These are phyloP conservation scores for Neoarthrinium moseri DNA, from an alignment of 2,329 filamentous ascomycete genomes.

Conservation along the genomic window DNA sequence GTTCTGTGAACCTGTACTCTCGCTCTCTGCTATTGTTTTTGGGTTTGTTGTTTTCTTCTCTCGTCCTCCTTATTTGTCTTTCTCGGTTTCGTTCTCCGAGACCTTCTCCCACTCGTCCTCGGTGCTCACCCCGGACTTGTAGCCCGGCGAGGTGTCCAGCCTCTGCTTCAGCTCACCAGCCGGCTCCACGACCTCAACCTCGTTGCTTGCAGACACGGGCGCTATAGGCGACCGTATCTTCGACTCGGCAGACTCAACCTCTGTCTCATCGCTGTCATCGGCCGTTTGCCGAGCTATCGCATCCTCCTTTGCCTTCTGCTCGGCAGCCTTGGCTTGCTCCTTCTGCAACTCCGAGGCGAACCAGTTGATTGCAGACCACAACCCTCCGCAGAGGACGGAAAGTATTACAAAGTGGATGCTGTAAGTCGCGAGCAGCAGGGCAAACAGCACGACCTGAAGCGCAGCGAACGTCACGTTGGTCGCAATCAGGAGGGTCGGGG, in stretches of 20 bases:
- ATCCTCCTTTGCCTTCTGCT: constrained; percentile 37
- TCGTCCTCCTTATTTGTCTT: constrained; percentile 48
- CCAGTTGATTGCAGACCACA: constrained; percentile 98
- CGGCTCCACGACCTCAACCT: constrained; percentile 41
- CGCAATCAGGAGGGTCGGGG: constrained; percentile 81
- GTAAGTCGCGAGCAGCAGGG: constrained; percentile 76
- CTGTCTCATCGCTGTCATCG: constrained; percentile 47
- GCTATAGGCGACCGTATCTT: constrained; percentile 14
- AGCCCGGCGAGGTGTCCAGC: constrained; percentile 35
- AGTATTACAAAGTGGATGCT: constrained; percentile 88
- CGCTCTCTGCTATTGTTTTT: too few species aligned
- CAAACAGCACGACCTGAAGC: constrained; percentile 75
- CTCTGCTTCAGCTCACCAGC: constrained; percentile 51
- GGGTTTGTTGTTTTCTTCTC: neutral
- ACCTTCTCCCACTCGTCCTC: constrained; percentile 99
- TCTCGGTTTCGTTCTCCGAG: constrained; percentile 66
- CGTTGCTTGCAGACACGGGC: constrained; percentile 33
- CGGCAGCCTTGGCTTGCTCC: constrained; percentile 43
- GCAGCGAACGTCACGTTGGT: constrained; percentile 87
- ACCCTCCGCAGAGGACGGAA: constrained; percentile 72
- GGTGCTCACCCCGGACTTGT: constrained; percentile 66
- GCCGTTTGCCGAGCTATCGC: constrained; percentile 31
- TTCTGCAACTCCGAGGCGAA: constrained; percentile 69
- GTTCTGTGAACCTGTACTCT: too few species aligned
- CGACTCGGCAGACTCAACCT: constrained; percentile 41